Conservation (phyloP, 805 yeast species). For the Lipomyces sp. region DNA sequence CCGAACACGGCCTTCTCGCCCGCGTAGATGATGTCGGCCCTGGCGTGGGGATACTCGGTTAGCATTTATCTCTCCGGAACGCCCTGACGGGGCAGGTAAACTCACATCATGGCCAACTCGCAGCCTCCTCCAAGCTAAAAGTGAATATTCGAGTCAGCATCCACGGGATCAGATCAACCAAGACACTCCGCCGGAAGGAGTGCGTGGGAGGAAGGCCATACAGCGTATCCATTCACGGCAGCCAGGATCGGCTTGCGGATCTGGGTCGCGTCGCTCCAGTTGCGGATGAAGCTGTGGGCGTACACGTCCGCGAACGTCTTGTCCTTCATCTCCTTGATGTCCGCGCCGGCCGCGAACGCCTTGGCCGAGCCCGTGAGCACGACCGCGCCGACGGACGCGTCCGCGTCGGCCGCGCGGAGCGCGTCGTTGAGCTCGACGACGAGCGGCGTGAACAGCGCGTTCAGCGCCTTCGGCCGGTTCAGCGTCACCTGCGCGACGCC, state of each 20-base stretch:
- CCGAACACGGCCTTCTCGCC: conserved; percentile 51
- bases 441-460: conserved; percentile 42
- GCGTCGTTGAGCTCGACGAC: conserved; percentile 43
- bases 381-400: conserved; percentile 44
- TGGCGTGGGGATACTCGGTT: neutral
- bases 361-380: conserved; percentile 47
- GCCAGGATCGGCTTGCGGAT: conserved; percentile 51
- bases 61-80: neutral
- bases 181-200: neutral
- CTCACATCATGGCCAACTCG: conserved; percentile 51
- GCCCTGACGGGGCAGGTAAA: neutral
- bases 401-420: conserved; percentile 40
- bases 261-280: conserved; percentile 42
- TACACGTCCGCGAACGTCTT: conserved; percentile 41
- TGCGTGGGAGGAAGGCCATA: conserved; percentile 15
- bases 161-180: neutral
- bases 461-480: conserved; percentile 47
- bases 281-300: conserved; percentile 39
- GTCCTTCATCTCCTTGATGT: conserved; percentile 50
- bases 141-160: neutral
- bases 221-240: conserved; percentile 53
- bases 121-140: conserved; percentile 52
- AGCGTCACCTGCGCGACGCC: conserved; percentile 43
- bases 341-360: conserved; percentile 58
- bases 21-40: conserved; percentile 50